A percentile compares a stretch with the other conserved stretches of the same genome.
Evolutionary conservation across 148 eudicot species (phyloP).

Genomic region (Limonium bicolor): DNA sequence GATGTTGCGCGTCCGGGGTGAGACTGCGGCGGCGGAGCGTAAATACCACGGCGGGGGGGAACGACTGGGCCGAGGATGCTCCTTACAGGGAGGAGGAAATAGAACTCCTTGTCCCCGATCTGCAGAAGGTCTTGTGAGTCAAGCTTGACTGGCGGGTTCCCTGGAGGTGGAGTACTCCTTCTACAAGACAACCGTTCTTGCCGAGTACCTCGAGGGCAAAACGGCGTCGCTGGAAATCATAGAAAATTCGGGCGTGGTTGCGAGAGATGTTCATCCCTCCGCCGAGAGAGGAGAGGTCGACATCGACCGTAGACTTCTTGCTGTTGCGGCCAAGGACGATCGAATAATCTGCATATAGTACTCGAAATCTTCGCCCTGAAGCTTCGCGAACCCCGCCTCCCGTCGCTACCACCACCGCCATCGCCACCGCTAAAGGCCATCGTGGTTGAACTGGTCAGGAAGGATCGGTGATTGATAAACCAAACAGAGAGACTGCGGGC

Average conservation of each 20-base stretch:
- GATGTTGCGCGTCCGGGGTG: neutral
- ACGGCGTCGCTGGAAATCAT: constrained; percentile 85
- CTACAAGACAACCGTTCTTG: constrained; percentile 77
- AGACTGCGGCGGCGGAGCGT: constrained; percentile 6
- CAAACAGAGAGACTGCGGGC: too few relatives aligned
- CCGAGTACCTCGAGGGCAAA: constrained; percentile 84
- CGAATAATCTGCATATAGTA: constrained; percentile 90
- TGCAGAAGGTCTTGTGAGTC: constrained; percentile 76
- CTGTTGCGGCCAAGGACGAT: constrained; percentile 69
- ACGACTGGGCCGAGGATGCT: constrained; percentile 46
- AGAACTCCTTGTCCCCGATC: constrained; percentile 89
- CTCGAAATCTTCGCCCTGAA: constrained; percentile 93
- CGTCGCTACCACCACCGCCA: constrained; percentile 45
- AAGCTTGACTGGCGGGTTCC: constrained; percentile 55
- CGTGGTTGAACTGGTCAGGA: too few relatives aligned
- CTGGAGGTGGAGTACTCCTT: constrained; percentile 83
- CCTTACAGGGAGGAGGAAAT: constrained; percentile 59
- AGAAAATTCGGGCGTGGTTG: constrained; percentile 90
- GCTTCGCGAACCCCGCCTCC: constrained; percentile 87
- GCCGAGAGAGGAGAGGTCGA: constrained; percentile 76
- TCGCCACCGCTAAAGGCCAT: constrained; percentile 42
- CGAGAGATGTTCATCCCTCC: constrained; percentile 97
- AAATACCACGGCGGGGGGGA: constrained; percentile 29
- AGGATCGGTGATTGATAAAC: too few relatives aligned
- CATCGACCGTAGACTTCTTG: constrained; percentile 80